phyloP scores from a whole-genome alignment of 495 filamentous ascomycete genomes.

The Aspergillus sparsus region DNA sequence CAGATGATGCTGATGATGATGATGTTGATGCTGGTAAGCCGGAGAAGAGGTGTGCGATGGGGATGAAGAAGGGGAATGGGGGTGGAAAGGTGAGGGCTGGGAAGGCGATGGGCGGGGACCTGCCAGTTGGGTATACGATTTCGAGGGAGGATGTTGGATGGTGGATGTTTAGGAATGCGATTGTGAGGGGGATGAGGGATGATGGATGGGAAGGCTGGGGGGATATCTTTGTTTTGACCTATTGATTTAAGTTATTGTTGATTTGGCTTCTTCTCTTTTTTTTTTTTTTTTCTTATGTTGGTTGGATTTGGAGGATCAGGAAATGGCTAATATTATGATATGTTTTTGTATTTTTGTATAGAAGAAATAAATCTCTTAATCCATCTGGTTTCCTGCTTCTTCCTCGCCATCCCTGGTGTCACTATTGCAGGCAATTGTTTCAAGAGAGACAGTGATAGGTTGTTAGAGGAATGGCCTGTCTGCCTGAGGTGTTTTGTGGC shows the following conservation, averaged over 20 bases:
- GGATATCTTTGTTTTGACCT: conserved; percentile 1
- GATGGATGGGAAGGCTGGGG: neutral
- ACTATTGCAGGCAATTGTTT: too few species aligned
- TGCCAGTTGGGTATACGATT: conserved; percentile 49
- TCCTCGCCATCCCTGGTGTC: too few species aligned
- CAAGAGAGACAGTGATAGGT: too few species aligned
- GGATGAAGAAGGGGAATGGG: conserved; percentile 15
- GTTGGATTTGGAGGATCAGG: neutral
- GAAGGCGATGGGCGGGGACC: conserved; percentile 34
- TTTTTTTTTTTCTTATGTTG: neutral
- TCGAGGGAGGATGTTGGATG: conserved; percentile 41
- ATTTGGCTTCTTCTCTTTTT: neutral
- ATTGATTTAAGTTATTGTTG: neutral
- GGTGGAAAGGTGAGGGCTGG: conserved; percentile 38
- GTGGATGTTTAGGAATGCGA: conserved; percentile 33
- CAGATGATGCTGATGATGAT: neutral
- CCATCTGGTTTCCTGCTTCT: too few species aligned
- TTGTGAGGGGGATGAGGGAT: conserved; percentile 5
- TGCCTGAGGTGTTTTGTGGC: too few species aligned
- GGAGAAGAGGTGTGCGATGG: neutral
- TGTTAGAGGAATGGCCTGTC: too few species aligned
- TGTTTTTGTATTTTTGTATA: neutral
- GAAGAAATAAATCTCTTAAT: too few species aligned
- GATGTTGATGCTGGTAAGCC: neutral
- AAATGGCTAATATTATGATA: neutral